Evolutionary conservation across 73 alveolate genomes (phyloP).

Genomic region (Tetrahymena borealis): DNA sequence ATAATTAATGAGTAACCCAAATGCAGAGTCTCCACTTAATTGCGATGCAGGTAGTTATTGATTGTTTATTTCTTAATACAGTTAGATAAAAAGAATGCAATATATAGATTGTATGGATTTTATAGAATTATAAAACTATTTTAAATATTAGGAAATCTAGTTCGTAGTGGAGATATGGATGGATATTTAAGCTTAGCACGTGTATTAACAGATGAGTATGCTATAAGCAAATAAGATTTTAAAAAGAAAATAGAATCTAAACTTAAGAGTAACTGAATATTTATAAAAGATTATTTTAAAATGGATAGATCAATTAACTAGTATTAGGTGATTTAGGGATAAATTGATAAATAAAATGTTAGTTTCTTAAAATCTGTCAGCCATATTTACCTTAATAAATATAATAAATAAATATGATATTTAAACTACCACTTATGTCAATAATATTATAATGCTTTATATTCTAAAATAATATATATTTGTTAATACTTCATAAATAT

Average conservation of each 20-base stretch:
- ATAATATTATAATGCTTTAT: too few relatives aligned
- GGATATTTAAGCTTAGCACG: background rate
- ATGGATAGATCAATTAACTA: too few relatives aligned
- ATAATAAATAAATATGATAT: too few relatives aligned
- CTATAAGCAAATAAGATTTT: background rate
- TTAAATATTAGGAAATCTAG: background rate
- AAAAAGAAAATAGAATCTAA: background rate
- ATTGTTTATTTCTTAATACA: background rate
- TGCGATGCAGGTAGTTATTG: constrained; percentile 94
- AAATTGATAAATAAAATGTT: too few relatives aligned
- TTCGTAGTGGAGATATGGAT: background rate
- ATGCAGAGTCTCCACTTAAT: constrained; percentile 95
- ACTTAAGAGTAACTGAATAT: too few relatives aligned
- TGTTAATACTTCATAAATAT: too few relatives aligned
- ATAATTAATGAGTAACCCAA: constrained; percentile 80
- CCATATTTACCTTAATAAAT: too few relatives aligned
- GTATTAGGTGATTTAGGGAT: too few relatives aligned
- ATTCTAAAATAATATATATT: too few relatives aligned
- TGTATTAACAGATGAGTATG: background rate
- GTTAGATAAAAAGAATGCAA: background rate
- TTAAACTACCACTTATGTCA: too few relatives aligned
- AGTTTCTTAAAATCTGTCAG: too few relatives aligned
- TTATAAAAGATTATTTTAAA: too few relatives aligned
- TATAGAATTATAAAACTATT: background rate
- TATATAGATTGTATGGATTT: background rate